Conservation (phyloP, 2,329 filamentous ascomycete species). For the Cladophialophora exuberans region DNA sequence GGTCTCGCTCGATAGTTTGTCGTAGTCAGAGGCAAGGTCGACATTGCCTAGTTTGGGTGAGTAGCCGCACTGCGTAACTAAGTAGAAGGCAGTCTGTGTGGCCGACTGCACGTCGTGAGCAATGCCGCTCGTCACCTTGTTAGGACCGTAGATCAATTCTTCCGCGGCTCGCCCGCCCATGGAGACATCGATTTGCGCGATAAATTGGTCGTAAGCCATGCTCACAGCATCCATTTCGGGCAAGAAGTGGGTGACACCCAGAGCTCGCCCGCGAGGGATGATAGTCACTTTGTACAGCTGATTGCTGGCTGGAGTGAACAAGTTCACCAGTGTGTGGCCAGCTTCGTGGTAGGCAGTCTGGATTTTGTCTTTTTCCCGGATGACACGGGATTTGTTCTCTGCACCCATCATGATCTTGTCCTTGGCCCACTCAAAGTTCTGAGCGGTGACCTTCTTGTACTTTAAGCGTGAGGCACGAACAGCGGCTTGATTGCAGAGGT, state of each 20-base stretch:
- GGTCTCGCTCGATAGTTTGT: slow-evolving; percentile 80
- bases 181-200: slow-evolving; percentile 76
- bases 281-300: slow-evolving; percentile 97
- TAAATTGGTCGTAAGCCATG: slow-evolving; percentile 79
- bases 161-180: slow-evolving; percentile 88
- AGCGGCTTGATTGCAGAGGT: slow-evolving; percentile 94
- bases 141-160: slow-evolving; percentile 87
- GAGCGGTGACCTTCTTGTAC: slow-evolving; percentile 71
- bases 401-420: slow-evolving; percentile 98
- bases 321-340: slow-evolving; percentile 86
- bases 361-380: slow-evolving; percentile 84
- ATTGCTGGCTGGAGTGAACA: slow-evolving; percentile 75
- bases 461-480: slow-evolving; percentile 91
- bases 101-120: slow-evolving; percentile 80
- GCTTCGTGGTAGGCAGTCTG: slow-evolving; percentile 97
- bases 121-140: slow-evolving; percentile 88
- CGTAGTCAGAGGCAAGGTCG: slow-evolving; percentile 80
- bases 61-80: slow-evolving; percentile 91
- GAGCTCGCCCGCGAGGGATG: slow-evolving; percentile 81
- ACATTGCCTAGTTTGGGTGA: slow-evolving; percentile 85
- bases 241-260: slow-evolving; percentile 85
- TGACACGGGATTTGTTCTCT: slow-evolving; percentile 85
- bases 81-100: slow-evolving; percentile 79
- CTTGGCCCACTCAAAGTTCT: slow-evolving; percentile 95
- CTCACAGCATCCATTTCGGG: slow-evolving; percentile 86